A percentile compares a stretch with the other conserved stretches of the same genome.
Evolutionary conservation across 192 early-diverging fungal species (phyloP).

Genomic region (Physocladia obscura): DNA sequence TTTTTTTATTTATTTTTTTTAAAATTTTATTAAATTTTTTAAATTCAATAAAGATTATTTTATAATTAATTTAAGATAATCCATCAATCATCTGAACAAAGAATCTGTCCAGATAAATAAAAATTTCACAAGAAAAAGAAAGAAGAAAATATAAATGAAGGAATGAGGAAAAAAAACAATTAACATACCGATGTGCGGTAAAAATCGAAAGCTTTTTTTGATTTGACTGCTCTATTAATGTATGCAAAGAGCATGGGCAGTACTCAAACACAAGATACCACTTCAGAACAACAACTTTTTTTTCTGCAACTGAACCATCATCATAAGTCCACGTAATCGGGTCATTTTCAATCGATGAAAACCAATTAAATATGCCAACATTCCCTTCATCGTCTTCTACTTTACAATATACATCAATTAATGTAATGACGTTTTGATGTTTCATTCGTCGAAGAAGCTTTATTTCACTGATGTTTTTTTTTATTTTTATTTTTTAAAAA

Average conservation of each 20-base stretch:
- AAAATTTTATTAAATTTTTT: not conserved
- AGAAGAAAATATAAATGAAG: not conserved
- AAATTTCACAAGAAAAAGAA: not conserved
- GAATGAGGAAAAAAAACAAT: too few species aligned
- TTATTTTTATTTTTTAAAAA: not conserved
- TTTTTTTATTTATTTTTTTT: not conserved
- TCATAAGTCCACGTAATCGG: conserved; percentile 56
- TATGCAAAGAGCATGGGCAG: conserved; percentile 58
- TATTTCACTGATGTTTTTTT: conserved; percentile 47
- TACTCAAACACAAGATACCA: conserved; percentile 63
- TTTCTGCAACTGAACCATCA: conserved; percentile 43
- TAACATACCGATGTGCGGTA: conserved; percentile 41
- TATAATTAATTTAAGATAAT: conserved; percentile 49
- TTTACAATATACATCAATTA: conserved; percentile 62
- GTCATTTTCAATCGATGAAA: conserved; percentile 55
- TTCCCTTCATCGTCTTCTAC: conserved; percentile 58
- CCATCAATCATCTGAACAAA: conserved; percentile 61
- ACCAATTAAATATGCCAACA: conserved; percentile 56
- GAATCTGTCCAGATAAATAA: conserved; percentile 30
- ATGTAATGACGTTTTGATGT: conserved; percentile 50
- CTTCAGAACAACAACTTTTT: conserved; percentile 45
- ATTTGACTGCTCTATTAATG: conserved; percentile 48
- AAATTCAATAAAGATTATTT: conserved; percentile 48
- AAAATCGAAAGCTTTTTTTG: conserved; percentile 33
- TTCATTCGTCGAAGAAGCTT: conserved; percentile 48